Percentiles rank a stretch among this genome's conserved stretches.
Conservation (phyloP, 1,284 basidiomycete species). For the Moniliophthora roreri region DNA sequence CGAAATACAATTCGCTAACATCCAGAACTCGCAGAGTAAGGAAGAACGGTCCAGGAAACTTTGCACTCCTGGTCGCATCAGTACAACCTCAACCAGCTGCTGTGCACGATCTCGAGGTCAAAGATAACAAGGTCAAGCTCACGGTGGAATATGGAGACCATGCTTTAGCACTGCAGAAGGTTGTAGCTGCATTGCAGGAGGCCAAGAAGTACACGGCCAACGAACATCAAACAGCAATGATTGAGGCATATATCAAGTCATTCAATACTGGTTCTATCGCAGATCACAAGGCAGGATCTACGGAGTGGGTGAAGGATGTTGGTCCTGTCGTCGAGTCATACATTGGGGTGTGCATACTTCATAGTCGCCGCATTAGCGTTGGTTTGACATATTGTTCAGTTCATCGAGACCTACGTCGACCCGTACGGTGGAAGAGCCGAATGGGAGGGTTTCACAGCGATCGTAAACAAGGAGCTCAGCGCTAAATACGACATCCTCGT, state of each 20-base stretch:
- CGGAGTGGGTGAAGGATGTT: slow-evolving; percentile 82
- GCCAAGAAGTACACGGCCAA: slow-evolving; percentile 75
- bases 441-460: slow-evolving; percentile 89
- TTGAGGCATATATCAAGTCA: slow-evolving; percentile 80
- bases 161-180: slow-evolving; percentile 52
- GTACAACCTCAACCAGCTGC: slow-evolving; percentile 39
- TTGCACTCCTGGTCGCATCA: slow-evolving; percentile 75
- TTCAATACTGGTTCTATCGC: slow-evolving; percentile 77
- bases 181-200: slow-evolving; percentile 57
- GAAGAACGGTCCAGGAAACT: slow-evolving; percentile 60
- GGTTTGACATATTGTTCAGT: slow-evolving; percentile 33
- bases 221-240: slow-evolving; percentile 69
- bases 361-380: slow-evolving; percentile 21
- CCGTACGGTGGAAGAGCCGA: slow-evolving; percentile 83
- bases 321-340: slow-evolving; percentile 88
- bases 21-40: slow-evolving; percentile 48
- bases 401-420: slow-evolving; percentile 80
- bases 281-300: slow-evolving; percentile 75
- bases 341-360: slow-evolving; percentile 53
- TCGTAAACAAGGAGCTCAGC: slow-evolving; percentile 81
- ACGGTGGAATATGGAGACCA: slow-evolving; percentile 75
- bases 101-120: slow-evolving; percentile 46
- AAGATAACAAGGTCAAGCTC: slow-evolving; percentile 46
- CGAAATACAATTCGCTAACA: background rate
- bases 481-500: slow-evolving; percentile 81